Evolutionary conservation across 2,329 filamentous ascomycete genomes (phyloP).

Genomic region (Ceratocystis papillata): DNA sequence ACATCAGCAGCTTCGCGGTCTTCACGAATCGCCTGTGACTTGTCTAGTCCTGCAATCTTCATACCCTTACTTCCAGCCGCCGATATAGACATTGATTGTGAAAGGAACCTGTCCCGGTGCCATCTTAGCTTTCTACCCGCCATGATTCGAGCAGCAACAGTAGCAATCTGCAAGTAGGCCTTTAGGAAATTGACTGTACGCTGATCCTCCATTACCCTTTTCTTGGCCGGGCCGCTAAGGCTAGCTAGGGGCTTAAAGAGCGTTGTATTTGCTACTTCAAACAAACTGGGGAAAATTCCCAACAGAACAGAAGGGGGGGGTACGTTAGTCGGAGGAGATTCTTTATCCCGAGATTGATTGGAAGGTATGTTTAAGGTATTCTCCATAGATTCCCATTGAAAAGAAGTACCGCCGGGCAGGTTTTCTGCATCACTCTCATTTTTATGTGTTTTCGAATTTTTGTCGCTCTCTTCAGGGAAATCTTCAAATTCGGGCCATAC

Average conservation of each 20-base stretch:
- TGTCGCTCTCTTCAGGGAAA: slow-evolving; percentile 28
- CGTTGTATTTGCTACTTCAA: slow-evolving; percentile 52
- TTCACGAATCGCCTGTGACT: slow-evolving; percentile 68
- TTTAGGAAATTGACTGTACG: slow-evolving; percentile 52
- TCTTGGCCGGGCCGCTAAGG: slow-evolving; percentile 47
- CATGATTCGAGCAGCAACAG: slow-evolving; percentile 67
- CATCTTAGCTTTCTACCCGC: slow-evolving; percentile 77
- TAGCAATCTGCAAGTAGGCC: slow-evolving; percentile 52
- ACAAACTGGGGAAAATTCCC: slow-evolving; percentile 60
- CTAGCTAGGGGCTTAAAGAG: slow-evolving; percentile 56
- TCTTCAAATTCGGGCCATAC: slow-evolving; percentile 46
- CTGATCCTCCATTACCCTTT: slow-evolving; percentile 52
- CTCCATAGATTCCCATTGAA: slow-evolving; percentile 39
- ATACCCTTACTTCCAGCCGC: slow-evolving; percentile 68
- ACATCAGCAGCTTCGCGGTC: slow-evolving; percentile 76
- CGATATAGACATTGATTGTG: slow-evolving; percentile 82
- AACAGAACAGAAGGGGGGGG: slow-evolving; percentile 79
- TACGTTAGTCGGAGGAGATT: slow-evolving; percentile 66
- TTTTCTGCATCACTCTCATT: not conserved
- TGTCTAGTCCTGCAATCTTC: slow-evolving; percentile 83
- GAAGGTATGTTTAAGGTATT: slow-evolving; percentile 14
- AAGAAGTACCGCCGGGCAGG: not conserved
- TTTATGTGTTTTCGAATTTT: not conserved
- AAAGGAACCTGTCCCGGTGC: slow-evolving; percentile 77
- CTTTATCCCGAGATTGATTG: slow-evolving; percentile 25